Evolutionary conservation across 306 rosid species (phyloP).

Genomic region (Castanea sativa): DNA sequence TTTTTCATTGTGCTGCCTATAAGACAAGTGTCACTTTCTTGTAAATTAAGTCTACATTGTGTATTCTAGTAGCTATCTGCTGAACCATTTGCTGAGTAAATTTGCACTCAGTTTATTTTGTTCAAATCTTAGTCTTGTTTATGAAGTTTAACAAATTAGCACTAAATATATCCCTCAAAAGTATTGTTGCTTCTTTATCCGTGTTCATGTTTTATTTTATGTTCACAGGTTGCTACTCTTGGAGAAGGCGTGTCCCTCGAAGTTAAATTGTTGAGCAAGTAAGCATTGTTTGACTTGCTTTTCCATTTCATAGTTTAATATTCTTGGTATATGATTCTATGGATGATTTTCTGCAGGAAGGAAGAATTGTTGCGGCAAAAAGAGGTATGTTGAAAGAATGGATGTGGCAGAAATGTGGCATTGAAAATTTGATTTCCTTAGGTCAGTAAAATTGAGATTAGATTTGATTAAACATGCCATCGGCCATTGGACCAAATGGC

Average conservation of each 20-base stretch:
- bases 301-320: slow-evolving; percentile 10
- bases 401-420: slow-evolving; percentile 23
- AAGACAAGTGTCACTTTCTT: background rate
- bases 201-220: slow-evolving; percentile 21
- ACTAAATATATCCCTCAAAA: background rate
- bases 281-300: slow-evolving; percentile 19
- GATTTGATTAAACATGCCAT: background rate
- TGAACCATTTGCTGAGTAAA: background rate
- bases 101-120: background rate
- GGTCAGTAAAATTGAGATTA: slow-evolving; percentile 21
- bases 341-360: slow-evolving; percentile 63
- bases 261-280: slow-evolving; percentile 93
- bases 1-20: background rate
- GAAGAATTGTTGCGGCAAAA: slow-evolving; percentile 96
- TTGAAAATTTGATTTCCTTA: slow-evolving; percentile 20
- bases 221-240: slow-evolving; percentile 78
- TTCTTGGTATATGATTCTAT: slow-evolving; percentile 28
- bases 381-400: slow-evolving; percentile 59
- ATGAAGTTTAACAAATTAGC: background rate
- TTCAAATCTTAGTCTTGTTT: background rate
- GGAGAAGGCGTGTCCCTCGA: slow-evolving; percentile 98
- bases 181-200: slow-evolving; percentile 9
- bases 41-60: background rate
- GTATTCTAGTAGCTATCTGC: background rate
- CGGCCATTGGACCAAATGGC: background rate